Percentiles rank a stretch among this genome's conserved stretches.
Conservation (phyloP, 1,284 basidiomycete species). For the Pseudozyma pruni region DNA sequence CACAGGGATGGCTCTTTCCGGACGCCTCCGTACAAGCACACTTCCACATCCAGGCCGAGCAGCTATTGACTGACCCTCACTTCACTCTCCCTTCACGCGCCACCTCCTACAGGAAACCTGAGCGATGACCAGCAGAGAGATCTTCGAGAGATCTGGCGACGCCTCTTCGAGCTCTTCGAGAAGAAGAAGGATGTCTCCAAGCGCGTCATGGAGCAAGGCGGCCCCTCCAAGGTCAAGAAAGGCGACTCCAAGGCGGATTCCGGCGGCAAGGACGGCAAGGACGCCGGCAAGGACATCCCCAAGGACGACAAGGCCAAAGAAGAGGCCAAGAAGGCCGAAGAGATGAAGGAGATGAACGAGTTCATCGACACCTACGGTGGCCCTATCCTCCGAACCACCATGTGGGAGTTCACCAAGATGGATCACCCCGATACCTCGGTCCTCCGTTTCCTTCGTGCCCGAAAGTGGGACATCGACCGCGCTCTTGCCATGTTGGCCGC, state of each 20-base stretch:
- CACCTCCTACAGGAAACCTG: constrained; percentile 54
- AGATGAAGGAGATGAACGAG: constrained; percentile 59
- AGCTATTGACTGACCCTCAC: neutral
- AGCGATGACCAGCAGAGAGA: constrained; percentile 52
- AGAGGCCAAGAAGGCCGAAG: constrained; percentile 61
- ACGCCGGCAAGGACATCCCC: constrained; percentile 60
- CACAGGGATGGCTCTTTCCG: too few species aligned
- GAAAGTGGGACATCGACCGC: constrained; percentile 67
- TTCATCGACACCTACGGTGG: constrained; percentile 66
- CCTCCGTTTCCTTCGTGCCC: constrained; percentile 67
- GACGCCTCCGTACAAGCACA: too few species aligned
- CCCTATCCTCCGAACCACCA: constrained; percentile 55
- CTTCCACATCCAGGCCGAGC: neutral
- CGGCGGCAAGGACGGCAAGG: constrained; percentile 39
- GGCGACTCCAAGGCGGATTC: constrained; percentile 23
- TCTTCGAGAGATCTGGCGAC: constrained; percentile 58
- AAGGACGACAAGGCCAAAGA: constrained; percentile 66
- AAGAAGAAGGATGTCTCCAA: constrained; percentile 62
- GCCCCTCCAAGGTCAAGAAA: constrained; percentile 41
- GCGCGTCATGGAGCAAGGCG: constrained; percentile 53
- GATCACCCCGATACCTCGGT: constrained; percentile 65
- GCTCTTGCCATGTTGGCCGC: constrained; percentile 67
- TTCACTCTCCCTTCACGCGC: neutral
- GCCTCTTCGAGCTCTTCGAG: constrained; percentile 60
- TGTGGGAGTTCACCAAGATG: constrained; percentile 63